Conservation (phyloP, 192 early-diverging fungal genomes). For the Coemansia sp. region DNA sequence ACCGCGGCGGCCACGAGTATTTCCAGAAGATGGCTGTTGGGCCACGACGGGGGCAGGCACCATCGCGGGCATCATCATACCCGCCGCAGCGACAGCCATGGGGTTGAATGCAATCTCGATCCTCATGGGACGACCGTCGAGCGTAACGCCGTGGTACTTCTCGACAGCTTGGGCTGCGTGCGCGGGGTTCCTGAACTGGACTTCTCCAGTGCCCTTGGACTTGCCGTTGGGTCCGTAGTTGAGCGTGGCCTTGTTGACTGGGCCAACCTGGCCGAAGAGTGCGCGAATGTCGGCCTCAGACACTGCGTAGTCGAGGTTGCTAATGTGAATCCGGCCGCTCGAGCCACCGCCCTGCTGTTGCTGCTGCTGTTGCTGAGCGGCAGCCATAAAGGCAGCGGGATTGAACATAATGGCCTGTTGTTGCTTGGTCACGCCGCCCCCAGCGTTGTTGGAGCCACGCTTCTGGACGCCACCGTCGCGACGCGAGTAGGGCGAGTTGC, state of each 20-base stretch:
- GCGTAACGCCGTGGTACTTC: constrained; percentile 45
- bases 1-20: constrained; percentile 13
- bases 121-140: constrained; percentile 44
- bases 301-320: constrained; percentile 53
- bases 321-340: constrained; percentile 43
- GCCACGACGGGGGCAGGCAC: constrained; percentile 22
- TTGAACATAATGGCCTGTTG: constrained; percentile 47
- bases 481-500: constrained; percentile 48
- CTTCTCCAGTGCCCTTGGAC: constrained; percentile 46
- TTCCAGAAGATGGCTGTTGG: constrained; percentile 12
- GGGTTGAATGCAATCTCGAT: constrained; percentile 37
- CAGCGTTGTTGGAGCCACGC: constrained; percentile 20
- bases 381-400: constrained; percentile 36
- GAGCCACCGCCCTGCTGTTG: background rate
- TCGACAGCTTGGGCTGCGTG: constrained; percentile 34
- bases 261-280: constrained; percentile 49
- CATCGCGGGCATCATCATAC: constrained; percentile 44
- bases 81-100: constrained; percentile 18
- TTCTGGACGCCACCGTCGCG: constrained; percentile 44
- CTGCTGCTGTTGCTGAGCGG: constrained; percentile 34
- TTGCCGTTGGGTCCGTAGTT: constrained; percentile 45
- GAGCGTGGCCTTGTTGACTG: constrained; percentile 24
- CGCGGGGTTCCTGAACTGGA: constrained; percentile 42
- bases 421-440: constrained; percentile 19
- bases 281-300: constrained; percentile 43